phyloP scores from a whole-genome alignment of 2,329 filamentous ascomycete genomes.

The Dactylellina cionopaga region DNA sequence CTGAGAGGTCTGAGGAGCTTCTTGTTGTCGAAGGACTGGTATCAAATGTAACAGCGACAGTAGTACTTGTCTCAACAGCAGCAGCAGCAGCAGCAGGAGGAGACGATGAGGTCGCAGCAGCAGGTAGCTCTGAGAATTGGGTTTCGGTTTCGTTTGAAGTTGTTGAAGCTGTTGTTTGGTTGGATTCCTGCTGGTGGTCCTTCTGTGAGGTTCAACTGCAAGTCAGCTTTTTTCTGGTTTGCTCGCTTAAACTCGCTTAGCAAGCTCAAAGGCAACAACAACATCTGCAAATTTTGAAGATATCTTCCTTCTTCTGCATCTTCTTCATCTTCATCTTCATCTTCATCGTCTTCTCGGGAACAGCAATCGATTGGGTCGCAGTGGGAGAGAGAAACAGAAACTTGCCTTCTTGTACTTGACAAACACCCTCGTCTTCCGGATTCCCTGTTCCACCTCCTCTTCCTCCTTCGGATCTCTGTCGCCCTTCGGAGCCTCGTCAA shows the following conservation, averaged over 20 bases:
- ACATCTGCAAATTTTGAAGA: constrained; percentile 10
- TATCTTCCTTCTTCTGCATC: neutral
- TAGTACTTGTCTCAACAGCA: neutral
- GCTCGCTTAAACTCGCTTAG: constrained; percentile 47
- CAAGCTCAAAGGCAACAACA: constrained; percentile 28
- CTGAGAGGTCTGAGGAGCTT: neutral
- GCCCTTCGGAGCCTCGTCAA: neutral
- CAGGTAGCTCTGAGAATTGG: no score
- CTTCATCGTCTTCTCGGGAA: neutral
- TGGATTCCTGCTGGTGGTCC: no score
- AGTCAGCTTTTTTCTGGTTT: neutral
- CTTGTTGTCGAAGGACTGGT: no score
- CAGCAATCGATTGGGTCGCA: neutral
- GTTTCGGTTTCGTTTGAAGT: no score
- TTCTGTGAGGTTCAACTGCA: constrained; percentile 3
- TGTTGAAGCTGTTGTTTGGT: neutral
- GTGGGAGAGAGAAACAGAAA: neutral
- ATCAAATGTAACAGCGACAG: no score
- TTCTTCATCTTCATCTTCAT: neutral
- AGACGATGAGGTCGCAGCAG: neutral
- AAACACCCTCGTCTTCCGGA: neutral
- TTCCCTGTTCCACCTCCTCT: neutral
- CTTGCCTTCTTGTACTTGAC: constrained; percentile 20
- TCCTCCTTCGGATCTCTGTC: neutral
- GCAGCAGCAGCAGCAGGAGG: neutral